Conservation (phyloP, 441 rosid genomes). For the Francoa sonchifolia region DNA sequence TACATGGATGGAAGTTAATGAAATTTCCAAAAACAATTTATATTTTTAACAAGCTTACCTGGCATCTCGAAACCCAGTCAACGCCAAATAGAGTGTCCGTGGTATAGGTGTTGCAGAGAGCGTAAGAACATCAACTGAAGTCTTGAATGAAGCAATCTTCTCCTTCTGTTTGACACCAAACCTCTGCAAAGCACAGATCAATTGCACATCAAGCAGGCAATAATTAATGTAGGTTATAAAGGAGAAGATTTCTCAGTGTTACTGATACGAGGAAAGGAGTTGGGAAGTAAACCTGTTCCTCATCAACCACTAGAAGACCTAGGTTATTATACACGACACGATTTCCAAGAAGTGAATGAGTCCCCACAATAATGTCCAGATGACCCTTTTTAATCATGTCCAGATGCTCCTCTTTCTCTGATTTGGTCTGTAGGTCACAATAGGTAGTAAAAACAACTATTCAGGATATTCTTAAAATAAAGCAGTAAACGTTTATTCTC, state of each 20-base stretch:
- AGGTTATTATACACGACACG: slow-evolving; percentile 84
- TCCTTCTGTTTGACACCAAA: slow-evolving; percentile 99
- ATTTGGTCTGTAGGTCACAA: slow-evolving; percentile 49
- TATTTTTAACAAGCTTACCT: slow-evolving; percentile 37
- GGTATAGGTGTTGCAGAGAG: slow-evolving; percentile 98
- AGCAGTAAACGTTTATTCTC: too few relatives aligned
- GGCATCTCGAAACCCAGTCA: slow-evolving; percentile 98
- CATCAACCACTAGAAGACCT: slow-evolving; percentile 97
- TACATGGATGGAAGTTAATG: slow-evolving; percentile 4
- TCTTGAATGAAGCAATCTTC: slow-evolving; percentile 90
- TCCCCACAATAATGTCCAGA: slow-evolving; percentile 80
- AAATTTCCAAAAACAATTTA: slow-evolving; percentile 5
- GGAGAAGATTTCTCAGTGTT: slow-evolving; percentile 10
- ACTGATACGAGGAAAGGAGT: slow-evolving; percentile 8
- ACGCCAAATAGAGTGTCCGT: slow-evolving; percentile 85
- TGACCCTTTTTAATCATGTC: slow-evolving; percentile 68
- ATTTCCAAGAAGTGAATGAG: slow-evolving; percentile 94
- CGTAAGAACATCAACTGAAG: slow-evolving; percentile 91
- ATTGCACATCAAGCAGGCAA: slow-evolving; percentile 14
- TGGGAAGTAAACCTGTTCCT: slow-evolving; percentile 73
- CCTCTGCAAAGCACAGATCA: slow-evolving; percentile 42
- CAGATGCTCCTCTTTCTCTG: slow-evolving; percentile 65
- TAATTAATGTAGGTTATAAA: slow-evolving; percentile 4
- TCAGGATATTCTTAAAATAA: too few relatives aligned
- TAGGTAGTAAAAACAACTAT: too few relatives aligned